Base-by-base conservation (phyloP, 2,329 filamentous ascomycete species). In the Talaromyces sp. region DNA sequence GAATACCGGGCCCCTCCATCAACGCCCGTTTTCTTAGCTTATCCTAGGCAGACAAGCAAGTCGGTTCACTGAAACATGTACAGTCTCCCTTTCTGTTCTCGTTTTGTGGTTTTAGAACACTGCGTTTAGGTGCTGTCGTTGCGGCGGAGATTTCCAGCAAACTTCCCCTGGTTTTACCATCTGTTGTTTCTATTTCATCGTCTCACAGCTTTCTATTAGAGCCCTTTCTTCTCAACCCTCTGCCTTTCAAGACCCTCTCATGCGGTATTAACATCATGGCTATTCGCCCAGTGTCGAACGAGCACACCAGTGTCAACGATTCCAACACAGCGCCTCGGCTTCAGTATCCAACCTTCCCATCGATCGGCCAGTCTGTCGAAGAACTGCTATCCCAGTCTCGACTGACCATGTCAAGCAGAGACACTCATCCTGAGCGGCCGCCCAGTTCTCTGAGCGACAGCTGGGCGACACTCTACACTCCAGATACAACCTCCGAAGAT, bases 401-500 rank as follows among this genome's bases (percentile, higher is more conserved):
- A 58, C 74, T 73, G n/a, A 70, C 64, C 62, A 78, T 78, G 76
- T 35, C 61, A 29, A 72, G 73, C 65, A 75, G 73, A 67, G 70
- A 69, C 56, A 62, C 63, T 24, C 61, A 64, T n/a, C 58, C 65
- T 14, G 69, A 73, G 11, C 68, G 69, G 31, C 63, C 67, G 3
- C 50, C 55, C 65, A 71, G 63, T 56, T 70, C 75, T 11, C 67
- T 80, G 61, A 76, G 75, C 59, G 78, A 79, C 58, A 80, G 78
- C 65, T 80, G 78, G 78, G 75, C 78, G 21, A 77, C 75, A 2
- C 67, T 80, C 60, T 77, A 75, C 58, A 71, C 70, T n/a, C 74
- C 75, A 19, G 77, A 80, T 61, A 68, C 72, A 24, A 74, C 77
- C 56, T 78, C 76, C 2, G 77, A 79, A 60, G 77, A 80, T 65